These are phyloP conservation scores for Capsicum rhomboideum DNA, from an alignment of 257 asterid genomes.

Conservation along the genomic window DNA sequence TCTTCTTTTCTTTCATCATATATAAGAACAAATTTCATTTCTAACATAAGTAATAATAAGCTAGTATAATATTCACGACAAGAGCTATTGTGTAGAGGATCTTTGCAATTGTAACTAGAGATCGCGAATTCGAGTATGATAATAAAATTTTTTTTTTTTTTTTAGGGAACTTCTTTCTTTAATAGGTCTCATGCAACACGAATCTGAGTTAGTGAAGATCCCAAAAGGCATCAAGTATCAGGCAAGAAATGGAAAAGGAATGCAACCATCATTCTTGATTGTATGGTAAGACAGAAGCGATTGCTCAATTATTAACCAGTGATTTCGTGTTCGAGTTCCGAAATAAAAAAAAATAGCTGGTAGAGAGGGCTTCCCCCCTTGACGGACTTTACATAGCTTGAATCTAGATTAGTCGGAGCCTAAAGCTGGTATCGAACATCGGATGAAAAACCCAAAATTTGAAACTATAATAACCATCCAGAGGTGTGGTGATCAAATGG, in stretches of 20 bases:
- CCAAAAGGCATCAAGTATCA: no score
- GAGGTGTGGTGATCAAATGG: background rate
- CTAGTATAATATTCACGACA: background rate
- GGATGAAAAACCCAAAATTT: background rate
- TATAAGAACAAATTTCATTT: background rate
- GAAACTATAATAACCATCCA: fast-evolving
- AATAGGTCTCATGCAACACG: background rate
- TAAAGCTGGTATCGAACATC: background rate
- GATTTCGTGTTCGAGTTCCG: background rate
- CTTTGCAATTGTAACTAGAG: background rate
- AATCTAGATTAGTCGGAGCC: background rate
- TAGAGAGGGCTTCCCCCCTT: background rate
- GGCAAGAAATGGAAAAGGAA: no score
- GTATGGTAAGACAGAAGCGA: background rate
- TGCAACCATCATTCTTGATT: no score
- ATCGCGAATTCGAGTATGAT: background rate
- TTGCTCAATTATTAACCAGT: background rate
- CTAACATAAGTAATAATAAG: background rate
- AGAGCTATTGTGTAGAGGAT: background rate
- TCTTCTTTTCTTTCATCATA: background rate
- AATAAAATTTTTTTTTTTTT: no score
- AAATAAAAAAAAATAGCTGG: background rate
- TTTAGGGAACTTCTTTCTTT: background rate
- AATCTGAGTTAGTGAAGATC: background rate
- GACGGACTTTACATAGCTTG: background rate